phyloP scores from a whole-genome alignment of 2,329 filamentous ascomycete genomes.

The Torrubiellomyces zombiae region DNA sequence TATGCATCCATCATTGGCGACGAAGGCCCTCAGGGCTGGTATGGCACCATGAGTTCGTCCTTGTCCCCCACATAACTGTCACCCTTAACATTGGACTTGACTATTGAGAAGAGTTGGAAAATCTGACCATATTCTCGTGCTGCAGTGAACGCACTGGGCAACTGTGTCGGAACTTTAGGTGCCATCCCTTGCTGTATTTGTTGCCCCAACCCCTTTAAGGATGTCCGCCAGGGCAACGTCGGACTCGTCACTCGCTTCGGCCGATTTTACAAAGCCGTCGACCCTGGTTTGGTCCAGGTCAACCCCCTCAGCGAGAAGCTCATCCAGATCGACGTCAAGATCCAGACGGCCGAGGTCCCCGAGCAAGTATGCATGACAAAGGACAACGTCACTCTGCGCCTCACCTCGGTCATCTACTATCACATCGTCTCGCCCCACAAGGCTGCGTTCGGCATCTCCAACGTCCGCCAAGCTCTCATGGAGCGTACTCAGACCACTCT shows the following conservation, averaged over 20 bases:
- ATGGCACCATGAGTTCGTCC: slow-evolving; percentile 63
- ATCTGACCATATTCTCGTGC: no score
- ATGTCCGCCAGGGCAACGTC: slow-evolving; percentile 81
- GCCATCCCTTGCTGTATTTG: slow-evolving; percentile 81
- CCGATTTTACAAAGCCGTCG: slow-evolving; percentile 84
- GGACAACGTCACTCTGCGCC: slow-evolving; percentile 87
- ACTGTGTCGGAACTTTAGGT: slow-evolving; percentile 59
- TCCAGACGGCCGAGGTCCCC: slow-evolving; percentile 94
- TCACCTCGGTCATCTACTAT: slow-evolving; percentile 98
- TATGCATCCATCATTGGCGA: slow-evolving; percentile 55
- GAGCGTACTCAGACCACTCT: slow-evolving; percentile 97
- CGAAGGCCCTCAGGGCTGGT: slow-evolving; percentile 66
- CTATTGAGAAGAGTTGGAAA: slow-evolving; percentile 3
- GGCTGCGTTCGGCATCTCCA: slow-evolving; percentile 88
- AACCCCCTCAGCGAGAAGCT: slow-evolving; percentile 87
- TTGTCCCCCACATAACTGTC: not conserved
- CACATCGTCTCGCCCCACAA: slow-evolving; percentile 92
- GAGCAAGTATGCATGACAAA: slow-evolving; percentile 99
- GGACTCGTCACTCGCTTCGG: slow-evolving; percentile 94
- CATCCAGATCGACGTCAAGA: slow-evolving; percentile 94
- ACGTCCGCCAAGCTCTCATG: slow-evolving; percentile 87
- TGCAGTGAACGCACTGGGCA: slow-evolving; percentile 56
- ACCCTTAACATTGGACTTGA: not conserved
- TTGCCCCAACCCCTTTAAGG: slow-evolving; percentile 93
- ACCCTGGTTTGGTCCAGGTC: slow-evolving; percentile 92